These are phyloP conservation scores for Botrytis tulipae DNA, from an alignment of 2,329 filamentous ascomycete genomes.

Conservation along the genomic window DNA sequence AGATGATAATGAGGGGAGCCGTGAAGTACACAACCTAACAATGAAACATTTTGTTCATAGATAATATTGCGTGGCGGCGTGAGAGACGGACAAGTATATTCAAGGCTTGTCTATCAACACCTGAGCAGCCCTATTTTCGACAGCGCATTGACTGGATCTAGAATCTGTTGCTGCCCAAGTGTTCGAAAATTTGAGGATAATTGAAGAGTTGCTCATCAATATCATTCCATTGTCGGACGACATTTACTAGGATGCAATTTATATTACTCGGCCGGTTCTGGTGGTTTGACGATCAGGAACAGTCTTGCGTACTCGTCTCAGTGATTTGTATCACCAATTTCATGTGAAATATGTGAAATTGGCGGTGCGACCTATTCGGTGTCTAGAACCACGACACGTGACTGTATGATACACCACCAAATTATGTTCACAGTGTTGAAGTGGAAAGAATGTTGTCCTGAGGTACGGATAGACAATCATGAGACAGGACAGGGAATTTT, in stretches of 20 bases:
- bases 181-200: slow-evolving; percentile 13
- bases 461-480: not conserved
- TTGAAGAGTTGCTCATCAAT: slow-evolving; percentile 2
- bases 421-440: not conserved
- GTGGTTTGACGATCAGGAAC: slow-evolving; percentile 20
- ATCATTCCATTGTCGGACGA: slow-evolving; percentile 16
- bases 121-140: slow-evolving; percentile 31
- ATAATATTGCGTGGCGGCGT: slow-evolving; percentile 34
- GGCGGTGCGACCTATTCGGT: not conserved
- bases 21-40: slow-evolving; percentile 24
- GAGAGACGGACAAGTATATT: slow-evolving; percentile 36
- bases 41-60: slow-evolving; percentile 19
- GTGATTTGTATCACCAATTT: not conserved
- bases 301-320: slow-evolving; percentile 6
- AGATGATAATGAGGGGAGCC: not conserved
- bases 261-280: slow-evolving; percentile 15
- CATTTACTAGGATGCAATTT: slow-evolving; percentile 7
- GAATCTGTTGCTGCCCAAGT: slow-evolving; percentile 36
- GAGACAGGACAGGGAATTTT: not conserved
- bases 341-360: not conserved
- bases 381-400: not conserved
- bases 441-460: not conserved
- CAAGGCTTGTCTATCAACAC: slow-evolving; percentile 17
- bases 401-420: not conserved
- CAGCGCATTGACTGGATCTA: slow-evolving; percentile 32